Evolutionary conservation across 805 yeast species (phyloP).

Genomic region (Metschnikowia lunata): DNA sequence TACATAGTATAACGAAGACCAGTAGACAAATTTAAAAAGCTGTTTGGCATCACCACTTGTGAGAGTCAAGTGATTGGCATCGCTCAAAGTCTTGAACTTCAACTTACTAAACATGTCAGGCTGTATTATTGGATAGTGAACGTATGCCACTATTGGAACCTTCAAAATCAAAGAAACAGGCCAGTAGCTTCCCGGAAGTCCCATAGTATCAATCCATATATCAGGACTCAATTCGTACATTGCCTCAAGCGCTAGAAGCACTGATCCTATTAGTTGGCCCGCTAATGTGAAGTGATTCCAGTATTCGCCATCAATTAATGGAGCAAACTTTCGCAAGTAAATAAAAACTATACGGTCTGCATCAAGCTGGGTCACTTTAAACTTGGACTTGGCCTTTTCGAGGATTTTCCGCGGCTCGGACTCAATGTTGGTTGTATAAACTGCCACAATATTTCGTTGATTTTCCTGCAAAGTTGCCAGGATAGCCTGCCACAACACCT

Average conservation of each 20-base stretch:
- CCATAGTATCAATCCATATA: constrained; percentile 92
- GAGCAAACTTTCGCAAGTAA: constrained; percentile 48
- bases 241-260: constrained; percentile 66
- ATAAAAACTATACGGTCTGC: constrained; percentile 55
- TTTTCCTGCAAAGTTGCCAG: constrained; percentile 55
- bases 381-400: constrained; percentile 49
- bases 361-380: constrained; percentile 47
- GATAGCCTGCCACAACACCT: constrained; percentile 94
- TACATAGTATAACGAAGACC: constrained; percentile 60
- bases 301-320: constrained; percentile 60
- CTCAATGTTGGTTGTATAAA: constrained; percentile 69
- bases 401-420: constrained; percentile 47
- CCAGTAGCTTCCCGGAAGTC: constrained; percentile 84
- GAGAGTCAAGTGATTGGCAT: constrained; percentile 19
- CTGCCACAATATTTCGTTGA: constrained; percentile 50
- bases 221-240: constrained; percentile 70
- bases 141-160: constrained; percentile 79
- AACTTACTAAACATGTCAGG: constrained; percentile 76
- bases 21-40: constrained; percentile 50
- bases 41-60: constrained; percentile 25
- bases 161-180: constrained; percentile 51
- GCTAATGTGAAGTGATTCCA: constrained; percentile 80
- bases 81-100: constrained; percentile 22
- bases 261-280: constrained; percentile 85
- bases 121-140: constrained; percentile 93